Conservation (phyloP, 768 basidiomycete species). For the Pulveroboletus sp. region DNA sequence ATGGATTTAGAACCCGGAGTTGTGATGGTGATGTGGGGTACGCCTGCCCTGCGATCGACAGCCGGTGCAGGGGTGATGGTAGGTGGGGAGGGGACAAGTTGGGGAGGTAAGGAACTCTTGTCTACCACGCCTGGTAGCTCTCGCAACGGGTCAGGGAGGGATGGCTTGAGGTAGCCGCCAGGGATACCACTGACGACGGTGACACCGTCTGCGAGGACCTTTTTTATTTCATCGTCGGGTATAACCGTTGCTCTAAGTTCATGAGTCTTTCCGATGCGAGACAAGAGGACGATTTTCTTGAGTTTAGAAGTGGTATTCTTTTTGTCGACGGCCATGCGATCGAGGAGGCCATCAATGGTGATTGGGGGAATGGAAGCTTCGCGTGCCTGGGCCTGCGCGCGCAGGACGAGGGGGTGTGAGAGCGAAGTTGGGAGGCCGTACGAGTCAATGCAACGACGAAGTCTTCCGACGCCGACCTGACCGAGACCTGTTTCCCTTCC, state of each 20-base stretch:
- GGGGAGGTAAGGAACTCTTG: constrained; percentile 18
- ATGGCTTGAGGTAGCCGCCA: constrained; percentile 25
- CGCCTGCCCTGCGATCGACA: background rate
- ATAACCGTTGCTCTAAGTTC: constrained; percentile 90
- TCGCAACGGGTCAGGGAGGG: constrained; percentile 43
- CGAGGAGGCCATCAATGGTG: constrained; percentile 75
- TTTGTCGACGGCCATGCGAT: constrained; percentile 96
- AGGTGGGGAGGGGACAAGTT: constrained; percentile 13
- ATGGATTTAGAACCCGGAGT: constrained; percentile 97
- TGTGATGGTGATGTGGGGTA: constrained; percentile 56
- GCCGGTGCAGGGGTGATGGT: background rate
- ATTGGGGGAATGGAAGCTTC: constrained; percentile 19
- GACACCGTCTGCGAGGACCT: constrained; percentile 76
- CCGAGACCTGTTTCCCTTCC: constrained; percentile 59
- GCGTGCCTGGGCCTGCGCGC: constrained; percentile 14
- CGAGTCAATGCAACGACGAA: constrained; percentile 80
- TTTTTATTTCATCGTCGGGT: constrained; percentile 72
- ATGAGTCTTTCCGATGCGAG: constrained; percentile 84
- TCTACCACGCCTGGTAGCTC: constrained; percentile 15
- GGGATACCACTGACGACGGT: constrained; percentile 70
- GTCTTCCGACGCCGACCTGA: constrained; percentile 89
- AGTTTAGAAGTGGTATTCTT: constrained; percentile 83
- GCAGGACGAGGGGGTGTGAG: constrained; percentile 66
- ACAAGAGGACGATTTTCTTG: constrained; percentile 92
- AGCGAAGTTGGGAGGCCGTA: constrained; percentile 88